Base-by-base conservation (phyloP, 148 eudicot species). In the Dysphania ambrosioides region DNA sequence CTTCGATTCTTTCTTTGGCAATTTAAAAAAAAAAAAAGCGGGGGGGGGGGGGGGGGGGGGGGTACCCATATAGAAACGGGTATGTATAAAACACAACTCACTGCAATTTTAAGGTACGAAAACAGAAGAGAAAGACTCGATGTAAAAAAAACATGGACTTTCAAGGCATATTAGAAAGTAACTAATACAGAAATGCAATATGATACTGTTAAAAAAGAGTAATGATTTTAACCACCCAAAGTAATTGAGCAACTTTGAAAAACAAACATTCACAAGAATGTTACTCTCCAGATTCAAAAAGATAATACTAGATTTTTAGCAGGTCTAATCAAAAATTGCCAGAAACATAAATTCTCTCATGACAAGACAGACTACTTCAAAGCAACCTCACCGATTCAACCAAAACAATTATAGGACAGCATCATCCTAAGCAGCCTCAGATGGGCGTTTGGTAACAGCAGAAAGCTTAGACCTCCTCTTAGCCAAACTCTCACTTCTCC, bases 391-490 rank as follows among this genome's bases (percentile, higher is more conserved):
- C 19, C 31, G n/a, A 44, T 18, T n/a, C 29, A 38, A 6, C 31
- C 2, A 30, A 26, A 63, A 19, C 63, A 42, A 62, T 5, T 13
- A 23, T n/a, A n/a, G n/a, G 49, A 47, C 10, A 51, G 49, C 18
- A 68, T 11, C 55, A 49, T 30, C 40, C 66, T 80, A 80, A 29
- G 82, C 68, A 36, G 77, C 79, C 72, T 80, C 83, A 8, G 83
- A 80, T 18, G 76, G 8, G 32, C 77, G 71, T 77, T 80, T 80
- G 40, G 83, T 23, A 19, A 77, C 82, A 42, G 80, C 72, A 0
- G 87, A 84, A 11, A 83, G 73, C 86, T 75, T 83, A 3, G 87
- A 84, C 56, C 86, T 78, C 65, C 81, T 82, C 87, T 82, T 84
- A 1, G 87, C 85, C 78, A 84, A 74, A 64, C 85, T 82, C 79